phyloP scores from a whole-genome alignment of 768 basidiomycete species.

The Termitomyces sp. region DNA sequence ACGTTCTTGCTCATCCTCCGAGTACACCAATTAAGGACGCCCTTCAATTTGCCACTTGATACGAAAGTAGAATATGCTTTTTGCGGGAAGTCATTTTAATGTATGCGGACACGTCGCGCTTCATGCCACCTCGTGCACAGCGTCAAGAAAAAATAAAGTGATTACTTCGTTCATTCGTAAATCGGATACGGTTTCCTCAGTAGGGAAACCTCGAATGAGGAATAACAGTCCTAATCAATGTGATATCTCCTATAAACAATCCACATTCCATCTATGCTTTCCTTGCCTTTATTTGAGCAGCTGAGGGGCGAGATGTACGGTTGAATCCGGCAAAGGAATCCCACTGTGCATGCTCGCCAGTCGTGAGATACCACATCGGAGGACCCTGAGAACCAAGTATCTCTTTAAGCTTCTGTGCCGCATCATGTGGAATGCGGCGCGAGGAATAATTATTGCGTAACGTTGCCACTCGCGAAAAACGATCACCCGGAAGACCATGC shows the following conservation, averaged over 20 bases:
- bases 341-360: background rate
- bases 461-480: background rate
- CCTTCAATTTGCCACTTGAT: background rate
- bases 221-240: no score
- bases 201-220: no score
- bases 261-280: no score
- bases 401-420: background rate
- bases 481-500: background rate
- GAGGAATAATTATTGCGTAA: background rate
- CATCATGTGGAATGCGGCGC: background rate
- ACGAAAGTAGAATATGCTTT: background rate
- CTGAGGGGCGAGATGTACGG: no score
- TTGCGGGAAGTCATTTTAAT: background rate
- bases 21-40: background rate
- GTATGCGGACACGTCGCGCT: no score
- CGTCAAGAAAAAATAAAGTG: no score
- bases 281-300: no score
- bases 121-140: background rate
- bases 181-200: no score
- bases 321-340: background rate
- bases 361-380: background rate
- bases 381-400: background rate
- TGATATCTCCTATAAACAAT: no score
- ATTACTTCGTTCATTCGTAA: no score
- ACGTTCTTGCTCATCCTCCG: background rate